phyloP scores from a whole-genome alignment of 2,329 filamentous ascomycete species.

The Botryosphaeria agaves region DNA sequence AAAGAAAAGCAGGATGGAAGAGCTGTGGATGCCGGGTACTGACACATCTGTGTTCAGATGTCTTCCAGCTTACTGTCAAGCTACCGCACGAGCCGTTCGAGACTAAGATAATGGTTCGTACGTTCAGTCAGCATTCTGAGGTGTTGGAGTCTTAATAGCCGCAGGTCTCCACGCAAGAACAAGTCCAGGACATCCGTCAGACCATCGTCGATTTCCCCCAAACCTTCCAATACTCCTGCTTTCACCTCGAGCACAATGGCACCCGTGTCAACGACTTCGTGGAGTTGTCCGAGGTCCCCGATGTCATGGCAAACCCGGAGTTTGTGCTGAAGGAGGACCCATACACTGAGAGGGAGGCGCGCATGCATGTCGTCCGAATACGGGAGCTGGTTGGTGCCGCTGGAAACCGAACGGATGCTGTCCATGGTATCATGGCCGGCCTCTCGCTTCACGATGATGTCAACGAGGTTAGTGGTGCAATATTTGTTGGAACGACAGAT shows the following conservation, averaged over 20 bases:
- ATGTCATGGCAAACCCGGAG: constrained; percentile 58
- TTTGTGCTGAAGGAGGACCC: constrained; percentile 78
- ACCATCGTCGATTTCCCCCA: constrained; percentile 85
- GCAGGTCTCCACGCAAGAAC: constrained; percentile 80
- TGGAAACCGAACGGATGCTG: constrained; percentile 69
- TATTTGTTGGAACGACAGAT: no score
- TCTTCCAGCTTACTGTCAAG: constrained; percentile 60
- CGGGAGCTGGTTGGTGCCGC: constrained; percentile 87
- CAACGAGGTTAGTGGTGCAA: no score
- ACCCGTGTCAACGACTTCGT: constrained; percentile 75
- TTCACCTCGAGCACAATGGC: constrained; percentile 85
- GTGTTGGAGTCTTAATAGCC: constrained; percentile 2
- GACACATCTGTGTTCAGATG: constrained; percentile 18
- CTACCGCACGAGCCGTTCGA: constrained; percentile 65
- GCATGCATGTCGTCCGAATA: constrained; percentile 82
- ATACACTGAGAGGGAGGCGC: constrained; percentile 95
- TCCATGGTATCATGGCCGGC: constrained; percentile 74
- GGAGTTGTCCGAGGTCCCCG: constrained; percentile 75
- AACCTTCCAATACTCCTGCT: constrained; percentile 96
- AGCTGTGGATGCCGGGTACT: background rate
- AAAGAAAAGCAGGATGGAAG: background rate
- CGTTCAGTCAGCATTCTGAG: constrained; percentile 1
- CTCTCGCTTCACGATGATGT: constrained; percentile 76
- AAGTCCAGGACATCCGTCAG: constrained; percentile 92
- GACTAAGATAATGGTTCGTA: constrained; percentile 68